Evolutionary conservation across 495 filamentous ascomycete species (phyloP), one percentile per base, ranked within the genome.

Genomic region (Alectoria sarmentosa): DNA sequence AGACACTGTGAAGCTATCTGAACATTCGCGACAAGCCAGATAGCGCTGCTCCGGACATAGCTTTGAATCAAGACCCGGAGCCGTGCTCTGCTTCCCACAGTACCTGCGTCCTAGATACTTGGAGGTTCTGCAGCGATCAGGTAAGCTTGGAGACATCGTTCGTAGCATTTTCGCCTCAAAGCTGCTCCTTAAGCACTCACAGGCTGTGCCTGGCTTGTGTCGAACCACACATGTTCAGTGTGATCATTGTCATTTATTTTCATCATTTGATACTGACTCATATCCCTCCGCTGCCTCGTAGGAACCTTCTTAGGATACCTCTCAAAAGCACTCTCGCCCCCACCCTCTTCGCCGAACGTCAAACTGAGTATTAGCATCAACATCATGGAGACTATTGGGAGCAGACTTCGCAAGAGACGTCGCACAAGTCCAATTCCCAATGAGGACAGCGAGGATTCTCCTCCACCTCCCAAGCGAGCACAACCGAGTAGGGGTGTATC

Each of bases 371-470:
- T 6, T 28, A 37, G 32, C 6, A n/a, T 34, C 6, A 41, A 44
- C 11, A 32, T 26, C 11, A 52, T 42, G 37, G 65, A 67, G 41
- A 64, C 65, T n/a, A 63, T 67, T 42, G 65, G 65, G 14, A 52
- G 32, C 36, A 49, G 65, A 34, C 44, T 67, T 32, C 49, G 61
- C 52, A 67, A 70, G 61, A 65, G 68, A 57, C 65, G 68, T 11
- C 68, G 68, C 32, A 68, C 65, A 30, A 59, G 57, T 15, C 61
- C 64, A 21, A 54, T 38, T 36, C 52, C n/a, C 37, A 60, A 34
- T 6, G 62, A 64, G 23, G 65, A 60, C 7, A 38, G n/a, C 21
- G 62, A 64, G 23, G 65, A 60, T 3, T 30, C 30, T 5, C 23
- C 59, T 30, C 57, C 46, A 38, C 32, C 55, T 15, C 60, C 60